phyloP scores from a whole-genome alignment of 495 filamentous ascomycete species.

The Tuber microsphaerosporum region DNA sequence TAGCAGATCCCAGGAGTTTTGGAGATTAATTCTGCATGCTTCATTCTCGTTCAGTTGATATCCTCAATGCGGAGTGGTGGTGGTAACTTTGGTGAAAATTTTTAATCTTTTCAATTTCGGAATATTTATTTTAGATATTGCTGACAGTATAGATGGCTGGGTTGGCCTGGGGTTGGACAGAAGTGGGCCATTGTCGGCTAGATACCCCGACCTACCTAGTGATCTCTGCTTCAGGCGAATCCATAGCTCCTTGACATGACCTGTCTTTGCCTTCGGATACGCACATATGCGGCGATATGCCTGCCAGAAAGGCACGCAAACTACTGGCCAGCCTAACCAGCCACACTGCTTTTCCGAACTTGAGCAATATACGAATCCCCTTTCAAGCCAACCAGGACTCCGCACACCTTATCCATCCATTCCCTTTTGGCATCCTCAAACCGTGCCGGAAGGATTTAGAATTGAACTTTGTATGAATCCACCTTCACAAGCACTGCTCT shows the following conservation, averaged over 20 bases:
- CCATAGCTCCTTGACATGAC: neutral
- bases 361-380: neutral
- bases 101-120: neutral
- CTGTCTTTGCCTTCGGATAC: neutral
- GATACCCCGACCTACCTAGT: neutral
- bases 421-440: neutral
- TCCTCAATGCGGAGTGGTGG: neutral
- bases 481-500: neutral
- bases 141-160: neutral
- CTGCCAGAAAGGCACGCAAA: neutral
- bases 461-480: conserved; percentile 1
- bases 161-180: neutral
- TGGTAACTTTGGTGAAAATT: neutral
- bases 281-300: neutral
- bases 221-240: neutral
- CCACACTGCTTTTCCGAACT: neutral
- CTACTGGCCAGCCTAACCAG: conserved; percentile 1
- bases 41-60: neutral
- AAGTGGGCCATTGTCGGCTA: neutral
- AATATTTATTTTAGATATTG: neutral
- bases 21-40: neutral
- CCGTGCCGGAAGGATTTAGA: neutral
- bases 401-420: neutral
- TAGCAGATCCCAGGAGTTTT: neutral
- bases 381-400: neutral